phyloP scores from a whole-genome alignment of 768 basidiomycete species.

The Saitozyma podzolica region DNA sequence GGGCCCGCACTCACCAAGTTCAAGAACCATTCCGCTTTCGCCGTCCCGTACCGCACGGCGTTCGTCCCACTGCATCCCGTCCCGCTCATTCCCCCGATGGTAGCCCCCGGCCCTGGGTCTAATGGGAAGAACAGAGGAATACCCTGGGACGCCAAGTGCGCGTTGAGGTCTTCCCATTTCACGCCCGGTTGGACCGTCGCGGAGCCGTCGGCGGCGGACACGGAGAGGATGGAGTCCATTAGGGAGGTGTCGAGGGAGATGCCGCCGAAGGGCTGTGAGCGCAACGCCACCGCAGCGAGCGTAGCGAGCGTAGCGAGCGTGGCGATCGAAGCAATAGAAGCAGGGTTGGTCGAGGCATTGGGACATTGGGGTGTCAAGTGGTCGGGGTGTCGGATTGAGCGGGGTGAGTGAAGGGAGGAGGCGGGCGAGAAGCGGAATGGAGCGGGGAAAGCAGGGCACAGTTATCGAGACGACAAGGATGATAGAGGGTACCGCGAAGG shows the following conservation, averaged over 20 bases:
- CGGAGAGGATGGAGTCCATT: slow-evolving; percentile 74
- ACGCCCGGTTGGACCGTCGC: slow-evolving; percentile 52
- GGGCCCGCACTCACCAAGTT: slow-evolving; percentile 62
- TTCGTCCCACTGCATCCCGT: slow-evolving; percentile 83
- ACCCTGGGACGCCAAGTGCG: slow-evolving; percentile 65
- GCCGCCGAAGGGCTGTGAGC: slow-evolving; percentile 57
- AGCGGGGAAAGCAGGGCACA: no score
- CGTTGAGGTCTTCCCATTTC: slow-evolving; percentile 45
- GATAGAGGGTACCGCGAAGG: no score
- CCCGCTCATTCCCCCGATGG: slow-evolving; percentile 85
- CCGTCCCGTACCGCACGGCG: slow-evolving; percentile 73
- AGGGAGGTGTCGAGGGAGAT: slow-evolving; percentile 76
- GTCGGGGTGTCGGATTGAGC: no score
- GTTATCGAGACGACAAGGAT: no score
- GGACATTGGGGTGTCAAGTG: no score
- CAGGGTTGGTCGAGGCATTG: no score
- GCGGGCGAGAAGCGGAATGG: no score
- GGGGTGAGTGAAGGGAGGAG: no score
- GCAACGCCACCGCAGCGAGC: slow-evolving; percentile 7
- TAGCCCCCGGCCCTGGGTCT: slow-evolving; percentile 68
- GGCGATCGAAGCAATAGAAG: no score
- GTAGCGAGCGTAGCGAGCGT: no score
- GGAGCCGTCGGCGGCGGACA: slow-evolving; percentile 49
- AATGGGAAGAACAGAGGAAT: slow-evolving; percentile 87
- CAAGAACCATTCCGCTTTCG: slow-evolving; percentile 83